phyloP scores from a whole-genome alignment of 1,284 basidiomycete genomes.

The Exobasidium rhododendri region DNA sequence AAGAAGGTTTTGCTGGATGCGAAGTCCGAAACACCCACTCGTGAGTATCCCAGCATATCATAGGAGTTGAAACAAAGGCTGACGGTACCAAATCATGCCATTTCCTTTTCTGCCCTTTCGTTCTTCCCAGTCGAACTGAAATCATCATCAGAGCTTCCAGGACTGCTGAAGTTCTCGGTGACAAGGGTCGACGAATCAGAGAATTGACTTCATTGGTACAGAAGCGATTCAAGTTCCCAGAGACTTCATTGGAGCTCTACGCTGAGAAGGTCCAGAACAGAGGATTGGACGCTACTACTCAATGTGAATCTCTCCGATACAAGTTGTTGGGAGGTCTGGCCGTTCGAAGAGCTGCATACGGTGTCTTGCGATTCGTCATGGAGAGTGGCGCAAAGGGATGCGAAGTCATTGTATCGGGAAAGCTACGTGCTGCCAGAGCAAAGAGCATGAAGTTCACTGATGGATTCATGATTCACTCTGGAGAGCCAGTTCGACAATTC shows the following conservation, averaged over 20 bases:
- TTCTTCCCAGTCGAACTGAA: slow-evolving; percentile 97
- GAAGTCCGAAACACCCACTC: slow-evolving; percentile 99
- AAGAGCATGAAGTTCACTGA: slow-evolving; percentile 99
- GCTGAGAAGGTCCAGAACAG: slow-evolving; percentile 99
- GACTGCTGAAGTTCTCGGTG: slow-evolving; percentile 98
- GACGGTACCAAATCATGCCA: no score
- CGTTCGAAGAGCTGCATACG: slow-evolving; percentile 98
- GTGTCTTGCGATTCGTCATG: slow-evolving; percentile 99
- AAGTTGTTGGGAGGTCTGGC: slow-evolving; percentile 99
- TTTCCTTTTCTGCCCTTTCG: no score
- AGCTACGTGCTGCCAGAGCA: slow-evolving; percentile 98
- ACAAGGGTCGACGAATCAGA: slow-evolving; percentile 98
- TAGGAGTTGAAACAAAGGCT: no score
- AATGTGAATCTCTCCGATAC: slow-evolving; percentile 98
- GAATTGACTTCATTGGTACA: slow-evolving; percentile 97
- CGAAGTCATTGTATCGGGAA: slow-evolving; percentile 98
- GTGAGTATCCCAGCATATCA: no score
- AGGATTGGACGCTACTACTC: slow-evolving; percentile 96
- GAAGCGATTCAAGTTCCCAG: slow-evolving; percentile 99
- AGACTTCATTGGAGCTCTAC: slow-evolving; percentile 97
- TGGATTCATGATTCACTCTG: slow-evolving; percentile 99
- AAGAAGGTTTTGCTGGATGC: slow-evolving; percentile 99
- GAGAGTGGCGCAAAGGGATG: slow-evolving; percentile 99
- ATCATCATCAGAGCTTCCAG: slow-evolving; percentile 99
- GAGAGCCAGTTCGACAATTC: slow-evolving; percentile 94